Evolutionary conservation across 768 basidiomycete species (phyloP).

Genomic region (Tylopilus rubrobrunneus): DNA sequence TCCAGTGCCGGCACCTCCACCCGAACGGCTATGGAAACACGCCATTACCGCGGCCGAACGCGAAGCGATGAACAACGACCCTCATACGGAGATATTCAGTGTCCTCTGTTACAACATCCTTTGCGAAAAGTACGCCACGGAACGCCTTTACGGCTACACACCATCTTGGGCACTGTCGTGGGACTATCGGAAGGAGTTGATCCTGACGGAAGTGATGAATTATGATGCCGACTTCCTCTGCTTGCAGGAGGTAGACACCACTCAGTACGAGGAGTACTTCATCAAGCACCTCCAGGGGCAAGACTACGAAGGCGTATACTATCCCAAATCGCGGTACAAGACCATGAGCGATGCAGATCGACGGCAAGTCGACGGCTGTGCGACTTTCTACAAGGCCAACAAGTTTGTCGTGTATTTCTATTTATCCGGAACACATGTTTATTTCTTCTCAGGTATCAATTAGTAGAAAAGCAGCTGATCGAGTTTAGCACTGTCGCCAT

Average conservation of each 20-base stretch:
- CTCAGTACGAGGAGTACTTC: constrained; percentile 92
- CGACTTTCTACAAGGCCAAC: constrained; percentile 87
- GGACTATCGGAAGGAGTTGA: constrained; percentile 88
- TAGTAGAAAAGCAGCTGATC: constrained; percentile 90
- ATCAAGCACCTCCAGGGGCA: constrained; percentile 62
- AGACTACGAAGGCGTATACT: constrained; percentile 89
- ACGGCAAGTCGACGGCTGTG: constrained; percentile 91
- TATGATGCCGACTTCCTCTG: constrained; percentile 89
- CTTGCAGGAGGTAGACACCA: constrained; percentile 91
- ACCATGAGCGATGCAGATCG: constrained; percentile 88
- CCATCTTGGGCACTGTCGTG: constrained; percentile 96
- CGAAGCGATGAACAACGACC: constrained; percentile 57
- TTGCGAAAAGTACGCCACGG: constrained; percentile 86
- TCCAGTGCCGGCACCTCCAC: constrained; percentile 76
- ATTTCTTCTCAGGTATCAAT: constrained; percentile 61
- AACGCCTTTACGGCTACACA: constrained; percentile 90
- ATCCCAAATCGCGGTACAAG: constrained; percentile 89
- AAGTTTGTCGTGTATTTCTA: constrained; percentile 53
- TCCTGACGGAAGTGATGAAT: constrained; percentile 78
- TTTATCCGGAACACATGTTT: not conserved
- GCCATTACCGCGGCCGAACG: constrained; percentile 57
- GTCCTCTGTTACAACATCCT: constrained; percentile 92
- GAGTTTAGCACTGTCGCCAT: constrained; percentile 93
- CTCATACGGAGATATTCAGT: constrained; percentile 70
- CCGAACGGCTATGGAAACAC: constrained; percentile 73